These are phyloP conservation scores for Fusarium agapanthi DNA, from an alignment of 2,329 filamentous ascomycete genomes.

Conservation along the genomic window DNA sequence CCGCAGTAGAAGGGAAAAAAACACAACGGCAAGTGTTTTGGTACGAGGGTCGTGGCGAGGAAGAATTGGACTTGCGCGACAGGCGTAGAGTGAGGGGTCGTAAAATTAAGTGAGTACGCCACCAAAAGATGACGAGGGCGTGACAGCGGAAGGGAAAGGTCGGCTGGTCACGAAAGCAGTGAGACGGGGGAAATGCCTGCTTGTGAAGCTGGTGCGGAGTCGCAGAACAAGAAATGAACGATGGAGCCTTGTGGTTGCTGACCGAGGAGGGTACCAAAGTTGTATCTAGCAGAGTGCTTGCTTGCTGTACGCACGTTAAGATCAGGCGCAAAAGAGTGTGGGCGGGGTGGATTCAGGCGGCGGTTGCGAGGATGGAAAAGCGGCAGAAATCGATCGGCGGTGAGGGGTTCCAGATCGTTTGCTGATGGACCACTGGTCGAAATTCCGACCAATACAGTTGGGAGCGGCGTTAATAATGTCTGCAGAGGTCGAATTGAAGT, in stretches of 20 bases:
- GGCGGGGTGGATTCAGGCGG: conserved; percentile 36
- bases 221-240: conserved; percentile 32
- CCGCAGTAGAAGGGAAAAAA: conserved; percentile 19
- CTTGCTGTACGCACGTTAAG: conserved; percentile 34
- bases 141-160: conserved; percentile 36
- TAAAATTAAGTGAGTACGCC: conserved; percentile 38
- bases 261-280: conserved; percentile 40
- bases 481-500: conserved; percentile 12
- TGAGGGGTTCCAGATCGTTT: conserved; percentile 43
- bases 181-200: conserved; percentile 41
- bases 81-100: conserved; percentile 37
- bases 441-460: conserved; percentile 24
- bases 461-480: conserved; percentile 13
- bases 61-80: conserved; percentile 42
- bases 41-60: conserved; percentile 41
- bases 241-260: conserved; percentile 34
- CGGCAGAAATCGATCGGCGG: conserved; percentile 44
- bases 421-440: conserved; percentile 30
- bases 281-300: conserved; percentile 30
- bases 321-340: conserved; percentile 43
- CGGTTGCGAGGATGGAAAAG: conserved; percentile 33
- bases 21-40: conserved; percentile 30
- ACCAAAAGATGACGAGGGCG: conserved; percentile 40
- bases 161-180: conserved; percentile 40
- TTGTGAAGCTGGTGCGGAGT: conserved; percentile 32